Evolutionary conservation across 1,284 basidiomycete genomes (phyloP), one percentile per base, ranked within the genome.

Genomic region (Anthracocystis panici-leucophaei): DNA sequence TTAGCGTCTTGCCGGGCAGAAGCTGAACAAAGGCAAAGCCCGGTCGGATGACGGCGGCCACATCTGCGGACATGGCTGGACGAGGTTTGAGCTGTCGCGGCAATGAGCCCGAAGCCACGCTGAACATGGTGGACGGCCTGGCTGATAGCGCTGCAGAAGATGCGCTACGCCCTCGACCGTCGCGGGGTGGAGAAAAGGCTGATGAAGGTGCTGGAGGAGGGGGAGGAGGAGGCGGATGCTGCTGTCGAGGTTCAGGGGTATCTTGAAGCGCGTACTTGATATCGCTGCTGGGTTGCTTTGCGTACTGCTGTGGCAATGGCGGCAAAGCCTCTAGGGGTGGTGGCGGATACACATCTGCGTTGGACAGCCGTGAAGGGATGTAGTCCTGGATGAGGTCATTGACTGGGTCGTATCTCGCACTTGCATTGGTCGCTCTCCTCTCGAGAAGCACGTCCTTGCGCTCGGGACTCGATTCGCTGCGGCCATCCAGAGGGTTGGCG

Each of bases 11-110:
- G 3, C 93, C 93, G 0, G 93, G 91, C 12, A 95, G 87, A 2
- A 94, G 87, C 80, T 93, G 92, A 1, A 90, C 91, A 57, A 92
- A 90, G 0, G 91, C 92, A 84, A 89, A 93, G 2, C 92, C 92
- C 7, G 88, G 87, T 29, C 76, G 68, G 51, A 84, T 75, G 51
- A 82, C 64, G 40, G 79, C 75, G 18, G 77, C 77, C 10, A 84
- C 73, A 50, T 81, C 81, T 4, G 71, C 65, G 11, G 80, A 70
- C 60, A 84, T 70, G 18, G 80, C 80, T 1, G 82, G 75, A 14
- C 81, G 71, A 11, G 68, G 74, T 18, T 52, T 52, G 40, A 65
- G 58, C 59, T 65, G 49, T 27, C 64, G 57, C n/a, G 66, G 51
- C 20, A 63, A 21, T 3, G 57, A 42, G 45, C 54, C 45, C 25